These are phyloP conservation scores for Rhynchospora tenuis DNA, from an alignment of 176 grass and related monocot species.

Conservation along the genomic window DNA sequence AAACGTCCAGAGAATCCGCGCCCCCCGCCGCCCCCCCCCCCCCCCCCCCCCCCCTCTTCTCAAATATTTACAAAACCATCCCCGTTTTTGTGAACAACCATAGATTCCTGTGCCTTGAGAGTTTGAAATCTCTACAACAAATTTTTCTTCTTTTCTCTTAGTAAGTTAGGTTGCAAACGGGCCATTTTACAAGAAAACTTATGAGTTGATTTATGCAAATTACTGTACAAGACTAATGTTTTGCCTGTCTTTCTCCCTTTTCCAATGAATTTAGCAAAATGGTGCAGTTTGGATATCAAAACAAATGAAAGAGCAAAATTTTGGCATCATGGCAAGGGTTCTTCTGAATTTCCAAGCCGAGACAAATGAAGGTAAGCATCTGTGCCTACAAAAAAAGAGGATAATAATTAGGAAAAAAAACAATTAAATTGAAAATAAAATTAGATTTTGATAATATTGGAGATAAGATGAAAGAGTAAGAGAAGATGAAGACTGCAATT, in stretches of 20 bases:
- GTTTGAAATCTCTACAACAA: too few relatives aligned
- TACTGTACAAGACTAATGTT: background rate
- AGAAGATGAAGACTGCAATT: background rate
- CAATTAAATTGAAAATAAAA: background rate
- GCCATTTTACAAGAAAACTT: background rate
- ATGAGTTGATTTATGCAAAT: background rate
- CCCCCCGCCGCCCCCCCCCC: too few relatives aligned
- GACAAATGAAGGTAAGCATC: conserved; percentile 74
- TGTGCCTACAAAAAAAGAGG: conserved; percentile 35
- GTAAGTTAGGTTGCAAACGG: background rate
- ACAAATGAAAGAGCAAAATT: background rate
- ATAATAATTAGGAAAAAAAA: background rate
- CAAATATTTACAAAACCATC: background rate
- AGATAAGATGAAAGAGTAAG: background rate
- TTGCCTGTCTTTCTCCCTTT: background rate
- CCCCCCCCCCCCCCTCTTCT: background rate
- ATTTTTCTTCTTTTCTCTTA: background rate
- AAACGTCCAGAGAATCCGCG: too few relatives aligned
- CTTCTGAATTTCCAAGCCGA: conserved; percentile 63
- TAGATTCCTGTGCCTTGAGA: background rate
- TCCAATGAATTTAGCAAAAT: background rate
- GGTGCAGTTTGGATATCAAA: background rate
- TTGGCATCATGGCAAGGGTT: conserved; percentile 46
- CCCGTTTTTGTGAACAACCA: background rate
- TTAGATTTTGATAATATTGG: background rate